Percentiles rank a stretch among this genome's conserved stretches.
phyloP scores from a whole-genome alignment of 352 stramenopile genomes.

The Saprolegnia parasitica region DNA sequence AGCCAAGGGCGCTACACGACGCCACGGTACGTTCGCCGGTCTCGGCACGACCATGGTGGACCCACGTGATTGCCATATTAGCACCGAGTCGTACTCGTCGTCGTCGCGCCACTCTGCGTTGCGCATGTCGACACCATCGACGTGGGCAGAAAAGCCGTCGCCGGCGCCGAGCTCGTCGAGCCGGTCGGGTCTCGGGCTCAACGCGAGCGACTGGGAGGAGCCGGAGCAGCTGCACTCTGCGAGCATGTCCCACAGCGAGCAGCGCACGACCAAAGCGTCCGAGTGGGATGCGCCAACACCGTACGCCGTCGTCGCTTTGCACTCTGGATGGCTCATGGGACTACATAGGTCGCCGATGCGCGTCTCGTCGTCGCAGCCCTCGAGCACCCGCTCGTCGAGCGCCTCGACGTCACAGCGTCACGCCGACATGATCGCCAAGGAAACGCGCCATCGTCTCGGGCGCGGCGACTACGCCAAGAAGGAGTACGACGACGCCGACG shows the following conservation, averaged over 20 bases:
- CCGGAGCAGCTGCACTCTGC: slow-evolving; percentile 58
- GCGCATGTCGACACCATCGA: slow-evolving; percentile 15
- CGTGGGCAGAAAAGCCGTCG: slow-evolving; percentile 28
- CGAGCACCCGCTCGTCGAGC: neutral
- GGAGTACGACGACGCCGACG: slow-evolving; percentile 68
- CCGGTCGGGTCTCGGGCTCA: slow-evolving; percentile 34
- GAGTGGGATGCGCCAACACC: slow-evolving; percentile 54
- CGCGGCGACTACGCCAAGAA: slow-evolving; percentile 44
- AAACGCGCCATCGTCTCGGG: slow-evolving; percentile 26
- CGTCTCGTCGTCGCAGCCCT: slow-evolving; percentile 7
- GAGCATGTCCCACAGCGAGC: slow-evolving; percentile 30
- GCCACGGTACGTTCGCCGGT: slow-evolving; percentile 4
- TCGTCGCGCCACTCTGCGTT: slow-evolving; percentile 1
- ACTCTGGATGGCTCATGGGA: slow-evolving; percentile 31
- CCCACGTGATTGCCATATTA: neutral
- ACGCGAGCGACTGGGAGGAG: slow-evolving; percentile 69
- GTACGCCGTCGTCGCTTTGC: slow-evolving; percentile 3
- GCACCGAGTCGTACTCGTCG: neutral
- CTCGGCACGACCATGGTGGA: neutral
- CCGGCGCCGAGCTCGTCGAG: slow-evolving; percentile 1
- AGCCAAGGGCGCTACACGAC: neutral
- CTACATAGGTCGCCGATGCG: slow-evolving; percentile 18
- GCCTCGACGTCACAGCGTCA: neutral
- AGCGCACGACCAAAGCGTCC: slow-evolving; percentile 25
- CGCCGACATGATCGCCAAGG: slow-evolving; percentile 25